Evolutionary conservation across 176 grass and related monocot genomes (phyloP).

Genomic region (Zizania latifolia): DNA sequence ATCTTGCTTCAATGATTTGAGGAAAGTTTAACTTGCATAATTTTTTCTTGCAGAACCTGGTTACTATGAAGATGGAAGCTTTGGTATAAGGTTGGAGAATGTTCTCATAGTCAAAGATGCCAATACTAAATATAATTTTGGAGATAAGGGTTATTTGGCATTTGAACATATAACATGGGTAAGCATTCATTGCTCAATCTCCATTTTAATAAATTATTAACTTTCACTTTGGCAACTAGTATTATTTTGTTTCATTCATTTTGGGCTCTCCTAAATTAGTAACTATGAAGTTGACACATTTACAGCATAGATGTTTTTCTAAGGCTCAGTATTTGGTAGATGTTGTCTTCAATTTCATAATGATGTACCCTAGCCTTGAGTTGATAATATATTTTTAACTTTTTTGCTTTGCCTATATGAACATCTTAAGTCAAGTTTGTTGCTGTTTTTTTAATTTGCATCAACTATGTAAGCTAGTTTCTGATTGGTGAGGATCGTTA

Average conservation of each 20-base stretch:
- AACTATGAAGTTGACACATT: background rate
- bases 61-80: conserved; percentile 95
- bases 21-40: background rate
- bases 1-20: background rate
- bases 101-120: conserved; percentile 89
- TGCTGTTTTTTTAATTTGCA: background rate
- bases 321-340: background rate
- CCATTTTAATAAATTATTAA: background rate
- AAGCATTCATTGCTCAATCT: conserved; percentile 22
- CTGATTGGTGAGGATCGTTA: background rate
- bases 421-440: background rate
- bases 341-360: background rate
- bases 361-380: background rate
- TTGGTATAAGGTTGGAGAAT: conserved; percentile 96
- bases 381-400: background rate
- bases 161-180: conserved; percentile 99
- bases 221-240: background rate
- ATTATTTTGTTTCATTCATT: background rate
- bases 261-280: background rate
- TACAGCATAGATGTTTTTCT: background rate
- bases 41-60: conserved; percentile 72
- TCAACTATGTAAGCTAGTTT: background rate
- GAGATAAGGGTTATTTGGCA: conserved; percentile 75
- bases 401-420: background rate
- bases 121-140: conserved; percentile 80